Percentiles rank a stretch among this genome's conserved stretches.
Evolutionary conservation across 345 rosid species (phyloP).

Genomic region (Brassica napus): Da-Ae NC_063442.1:32234501-32235000

Average conservation of each 20-base stretch:
- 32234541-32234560: constrained; percentile 87
- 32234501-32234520: constrained; percentile 65
- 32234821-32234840: constrained; percentile 68
- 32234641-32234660: not conserved
- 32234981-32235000: constrained; percentile 68
- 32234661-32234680: constrained; percentile 1
- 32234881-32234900: constrained; percentile 59
- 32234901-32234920: constrained; percentile 66
- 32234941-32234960: constrained; percentile 64
- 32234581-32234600: constrained; percentile 89
- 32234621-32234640: constrained; percentile 39
- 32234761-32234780: constrained; percentile 88
- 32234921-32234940: constrained; percentile 85
- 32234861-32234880: constrained; percentile 61
- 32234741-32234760: constrained; percentile 77
- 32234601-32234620: constrained; percentile 78
- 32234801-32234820: constrained; percentile 56
- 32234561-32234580: constrained; percentile 88
- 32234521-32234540: constrained; percentile 72
- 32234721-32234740: constrained; percentile 63
- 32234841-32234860: constrained; percentile 69
- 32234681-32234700: not conserved
- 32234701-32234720: constrained; percentile 46
- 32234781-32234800: constrained; percentile 80
- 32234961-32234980: constrained; percentile 86